These are phyloP conservation scores for Ceratobasidium sp. DNA, from an alignment of 1,284 basidiomycete genomes.

Conservation along the genomic window DNA sequence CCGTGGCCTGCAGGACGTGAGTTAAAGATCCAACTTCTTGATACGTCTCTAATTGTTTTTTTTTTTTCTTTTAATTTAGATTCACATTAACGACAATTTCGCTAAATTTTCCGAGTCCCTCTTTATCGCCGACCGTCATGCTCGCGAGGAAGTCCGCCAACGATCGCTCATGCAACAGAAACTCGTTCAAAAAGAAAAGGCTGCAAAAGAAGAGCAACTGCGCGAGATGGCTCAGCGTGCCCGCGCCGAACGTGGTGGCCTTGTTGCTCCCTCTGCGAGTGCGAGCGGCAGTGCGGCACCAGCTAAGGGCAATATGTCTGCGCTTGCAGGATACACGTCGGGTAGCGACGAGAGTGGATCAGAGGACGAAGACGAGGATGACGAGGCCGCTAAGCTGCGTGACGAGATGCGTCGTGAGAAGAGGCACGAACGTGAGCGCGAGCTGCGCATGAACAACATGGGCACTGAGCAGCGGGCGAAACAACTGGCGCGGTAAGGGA, in stretches of 20 bases:
- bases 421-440: conserved; percentile 92
- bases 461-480: conserved; percentile 96
- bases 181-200: conserved; percentile 97
- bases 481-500: conserved; percentile 80
- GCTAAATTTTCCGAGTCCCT: conserved; percentile 98
- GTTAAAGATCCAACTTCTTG: conserved; percentile 56
- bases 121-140: conserved; percentile 97
- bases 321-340: conserved; percentile 88
- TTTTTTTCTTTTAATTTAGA: conserved; percentile 62
- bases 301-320: conserved; percentile 73
- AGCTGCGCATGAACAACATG: conserved; percentile 99
- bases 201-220: conserved; percentile 95
- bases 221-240: conserved; percentile 95
- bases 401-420: conserved; percentile 95
- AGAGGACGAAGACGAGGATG: conserved; percentile 76
- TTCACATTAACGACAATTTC: conserved; percentile 99
- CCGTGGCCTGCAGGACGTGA: conserved; percentile 94
- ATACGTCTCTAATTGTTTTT: conserved; percentile 14
- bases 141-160: conserved; percentile 97
- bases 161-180: conserved; percentile 98
- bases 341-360: conserved; percentile 65
- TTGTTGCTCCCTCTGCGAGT: conserved; percentile 61
- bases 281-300: conserved; percentile 55
- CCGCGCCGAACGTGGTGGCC: conserved; percentile 91
- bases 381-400: conserved; percentile 87